Base-by-base conservation (phyloP, 768 basidiomycete species). In the Leccinellum luteum region DNA sequence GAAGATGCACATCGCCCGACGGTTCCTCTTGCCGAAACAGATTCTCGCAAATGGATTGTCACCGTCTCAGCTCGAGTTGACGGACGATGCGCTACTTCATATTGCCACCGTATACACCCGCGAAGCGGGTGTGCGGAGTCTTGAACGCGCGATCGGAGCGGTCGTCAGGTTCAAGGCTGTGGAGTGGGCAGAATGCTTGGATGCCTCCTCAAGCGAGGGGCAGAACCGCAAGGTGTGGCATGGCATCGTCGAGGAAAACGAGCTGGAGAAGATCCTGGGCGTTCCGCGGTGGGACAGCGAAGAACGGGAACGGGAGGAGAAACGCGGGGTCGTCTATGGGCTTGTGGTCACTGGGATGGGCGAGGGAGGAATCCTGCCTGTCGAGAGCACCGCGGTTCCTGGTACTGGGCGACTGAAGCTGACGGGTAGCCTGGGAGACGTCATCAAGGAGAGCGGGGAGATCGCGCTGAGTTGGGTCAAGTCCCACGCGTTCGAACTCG, bases 111-210 rank as follows among this genome's bases (percentile, higher is more conserved):
- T 85, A 21, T 95, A 93, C 65, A 95, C 94, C 2, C 79, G 91
- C 6, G 94, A 98, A 72, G 92, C 94, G 0, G 95, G 95, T 32
- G 94, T 98, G n/a, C 84, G 95, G 34, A 86, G 85, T 47, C 81
- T 96, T 15, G 94, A 97, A 66, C 83, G 94, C 13, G 85, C 90
- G 2, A 85, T 98, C 43, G 93, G 92, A 3, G 81, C 86, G 23
- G 86, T 98, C n/a, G 89, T 89, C n/a, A 76, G 94, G 31, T 88
- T 81, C 62, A 97, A 97, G 66, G 94, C 93, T 1, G 95, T 98
- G 5, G 89, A 97, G 64, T 95, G 89, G 86, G 84, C 91, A 0
- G 88, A 90, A 62, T 77, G 80, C 64, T 69, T 84, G 14, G 74
- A 72, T 54, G 57, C 60, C 28, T 48, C 62, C 54, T 50, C 57